Conservation (phyloP, 1,284 basidiomycete genomes). For the Malassezia equina region DNA sequence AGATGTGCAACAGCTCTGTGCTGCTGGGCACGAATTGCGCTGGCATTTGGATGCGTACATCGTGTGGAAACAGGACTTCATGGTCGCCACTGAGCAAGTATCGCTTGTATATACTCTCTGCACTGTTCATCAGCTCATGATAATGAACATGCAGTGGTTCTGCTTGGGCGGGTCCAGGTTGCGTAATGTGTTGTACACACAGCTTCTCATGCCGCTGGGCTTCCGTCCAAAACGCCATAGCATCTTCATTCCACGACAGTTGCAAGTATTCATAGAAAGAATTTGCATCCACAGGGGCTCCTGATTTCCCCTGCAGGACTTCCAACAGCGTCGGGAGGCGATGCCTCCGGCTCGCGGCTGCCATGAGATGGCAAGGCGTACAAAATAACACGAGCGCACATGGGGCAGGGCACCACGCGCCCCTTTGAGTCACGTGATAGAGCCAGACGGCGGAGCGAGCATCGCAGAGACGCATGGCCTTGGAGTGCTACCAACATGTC, state of each 20-base stretch:
- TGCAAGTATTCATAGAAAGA: constrained; percentile 70
- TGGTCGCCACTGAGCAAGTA: constrained; percentile 64
- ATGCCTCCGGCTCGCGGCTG: constrained; percentile 19
- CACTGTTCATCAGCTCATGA: constrained; percentile 76
- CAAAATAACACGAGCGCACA: background rate
- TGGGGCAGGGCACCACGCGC: background rate
- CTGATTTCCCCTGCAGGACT: constrained; percentile 53
- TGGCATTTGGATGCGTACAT: constrained; percentile 27
- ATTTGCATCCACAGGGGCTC: constrained; percentile 90
- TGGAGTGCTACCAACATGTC: background rate
- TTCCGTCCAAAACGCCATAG: constrained; percentile 96
- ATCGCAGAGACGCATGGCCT: background rate
- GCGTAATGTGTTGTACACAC: background rate
- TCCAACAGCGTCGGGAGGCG: constrained; percentile 49
- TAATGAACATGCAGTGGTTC: constrained; percentile 35
- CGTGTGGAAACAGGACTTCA: constrained; percentile 79
- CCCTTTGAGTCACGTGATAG: constrained; percentile 12
- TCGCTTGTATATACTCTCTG: constrained; percentile 86
- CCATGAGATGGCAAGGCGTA: background rate
- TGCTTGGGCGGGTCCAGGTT: background rate
- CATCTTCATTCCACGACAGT: constrained; percentile 84
- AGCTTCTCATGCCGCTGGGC: constrained; percentile 88
- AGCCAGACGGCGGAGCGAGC: background rate
- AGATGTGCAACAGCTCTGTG: constrained; percentile 82
- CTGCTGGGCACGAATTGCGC: background rate